Conservation (phyloP, 2,329 filamentous ascomycete species). For the Ramularia endophylla region DNA sequence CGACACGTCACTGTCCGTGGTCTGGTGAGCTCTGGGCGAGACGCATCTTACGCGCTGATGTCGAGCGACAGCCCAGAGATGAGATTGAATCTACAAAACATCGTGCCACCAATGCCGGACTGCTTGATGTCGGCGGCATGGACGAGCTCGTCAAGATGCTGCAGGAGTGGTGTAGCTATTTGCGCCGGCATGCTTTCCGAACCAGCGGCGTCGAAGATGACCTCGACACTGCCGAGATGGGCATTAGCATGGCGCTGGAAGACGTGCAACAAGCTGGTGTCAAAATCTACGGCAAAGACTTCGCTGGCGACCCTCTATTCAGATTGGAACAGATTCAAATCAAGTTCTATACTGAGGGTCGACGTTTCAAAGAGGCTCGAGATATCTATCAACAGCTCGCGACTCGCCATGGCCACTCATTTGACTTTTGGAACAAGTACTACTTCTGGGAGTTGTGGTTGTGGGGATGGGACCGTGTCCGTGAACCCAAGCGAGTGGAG, state of each 20-base stretch:
- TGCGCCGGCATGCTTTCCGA: constrained; percentile 78
- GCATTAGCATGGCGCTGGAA: constrained; percentile 77
- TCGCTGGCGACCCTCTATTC: constrained; percentile 81
- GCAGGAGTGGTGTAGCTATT: constrained; percentile 88
- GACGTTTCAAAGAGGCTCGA: constrained; percentile 69
- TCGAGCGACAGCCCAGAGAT: constrained; percentile 66
- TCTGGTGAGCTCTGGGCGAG: constrained; percentile 87
- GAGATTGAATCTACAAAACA: constrained; percentile 89
- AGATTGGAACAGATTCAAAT: constrained; percentile 88
- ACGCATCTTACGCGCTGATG: constrained; percentile 78
- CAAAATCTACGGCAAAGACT: constrained; percentile 68
- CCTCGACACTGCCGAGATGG: constrained; percentile 82
- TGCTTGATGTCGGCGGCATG: constrained; percentile 80
- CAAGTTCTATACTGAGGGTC: constrained; percentile 81
- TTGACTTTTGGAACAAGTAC: constrained; percentile 90
- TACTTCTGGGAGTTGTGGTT: constrained; percentile 85
- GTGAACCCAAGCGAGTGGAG: constrained; percentile 45
- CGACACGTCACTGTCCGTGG: constrained; percentile 88
- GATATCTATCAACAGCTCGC: constrained; percentile 66
- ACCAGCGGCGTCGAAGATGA: constrained; percentile 69
- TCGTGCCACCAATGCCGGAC: constrained; percentile 76
- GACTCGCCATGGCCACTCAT: constrained; percentile 65
- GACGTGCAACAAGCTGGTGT: constrained; percentile 74
- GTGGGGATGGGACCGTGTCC: constrained; percentile 54
- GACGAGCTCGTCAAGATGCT: constrained; percentile 86